A percentile compares a stretch with the other conserved stretches of the same genome.
Evolutionary conservation across 2,329 filamentous ascomycete species (phyloP).

Genomic region (Canariomyces notabilis): DNA sequence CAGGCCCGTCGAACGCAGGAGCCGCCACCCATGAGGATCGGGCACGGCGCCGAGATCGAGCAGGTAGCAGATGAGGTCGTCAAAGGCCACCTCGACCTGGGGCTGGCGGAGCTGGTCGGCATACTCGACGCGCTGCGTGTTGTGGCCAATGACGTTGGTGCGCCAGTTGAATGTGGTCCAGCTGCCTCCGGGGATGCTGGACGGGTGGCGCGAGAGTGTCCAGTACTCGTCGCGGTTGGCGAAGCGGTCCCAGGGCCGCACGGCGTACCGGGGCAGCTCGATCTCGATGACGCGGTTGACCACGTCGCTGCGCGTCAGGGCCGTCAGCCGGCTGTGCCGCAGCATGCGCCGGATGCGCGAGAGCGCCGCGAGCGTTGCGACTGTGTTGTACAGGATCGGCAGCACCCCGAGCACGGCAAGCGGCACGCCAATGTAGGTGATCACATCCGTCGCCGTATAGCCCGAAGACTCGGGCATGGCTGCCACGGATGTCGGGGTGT

Average conservation of each 20-base stretch:
- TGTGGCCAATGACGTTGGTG: constrained; percentile 56
- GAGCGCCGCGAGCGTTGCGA: constrained; percentile 54
- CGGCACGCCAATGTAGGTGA: constrained; percentile 34
- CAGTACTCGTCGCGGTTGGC: constrained; percentile 53
- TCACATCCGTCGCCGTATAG: constrained; percentile 27
- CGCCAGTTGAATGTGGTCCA: constrained; percentile 66
- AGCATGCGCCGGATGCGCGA: constrained; percentile 57
- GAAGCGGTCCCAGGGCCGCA: constrained; percentile 55
- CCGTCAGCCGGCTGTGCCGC: constrained; percentile 50
- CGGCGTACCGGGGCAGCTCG: constrained; percentile 59
- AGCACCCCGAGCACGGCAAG: constrained; percentile 42
- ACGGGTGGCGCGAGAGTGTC: constrained; percentile 46
- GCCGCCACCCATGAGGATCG: constrained; percentile 52
- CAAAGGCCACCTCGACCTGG: constrained; percentile 50
- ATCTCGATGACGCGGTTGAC: constrained; percentile 63
- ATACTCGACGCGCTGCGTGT: constrained; percentile 60
- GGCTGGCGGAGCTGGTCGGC: constrained; percentile 50
- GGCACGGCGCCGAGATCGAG: constrained; percentile 60
- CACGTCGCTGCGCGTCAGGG: constrained; percentile 57
- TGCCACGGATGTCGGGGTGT: no score
- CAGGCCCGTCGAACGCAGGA: constrained; percentile 51
- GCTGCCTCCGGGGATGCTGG: constrained; percentile 52
- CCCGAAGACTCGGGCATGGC: constrained; percentile 3
- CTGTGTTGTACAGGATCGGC: constrained; percentile 62
- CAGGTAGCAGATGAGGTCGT: constrained; percentile 56